Percentiles rank a stretch among this genome's conserved stretches.
Conservation (phyloP, 768 basidiomycete genomes). For the Lactarius tabidus region DNA sequence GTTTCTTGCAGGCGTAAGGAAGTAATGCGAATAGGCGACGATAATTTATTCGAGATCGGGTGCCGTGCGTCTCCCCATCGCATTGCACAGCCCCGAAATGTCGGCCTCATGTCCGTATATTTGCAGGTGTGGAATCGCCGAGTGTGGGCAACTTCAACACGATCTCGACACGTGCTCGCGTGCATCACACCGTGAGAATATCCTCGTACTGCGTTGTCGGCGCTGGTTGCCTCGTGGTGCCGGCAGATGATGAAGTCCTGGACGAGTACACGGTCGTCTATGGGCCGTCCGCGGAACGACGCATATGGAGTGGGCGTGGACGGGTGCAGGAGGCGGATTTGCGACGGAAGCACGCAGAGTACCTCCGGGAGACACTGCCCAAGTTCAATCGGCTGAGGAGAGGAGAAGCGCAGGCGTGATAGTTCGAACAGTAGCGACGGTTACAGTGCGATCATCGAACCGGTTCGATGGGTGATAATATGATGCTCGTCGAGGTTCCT, state of each 20-base stretch:
- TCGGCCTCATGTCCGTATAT: conserved; percentile 7
- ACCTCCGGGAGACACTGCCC: conserved; percentile 85
- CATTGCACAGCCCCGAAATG: background rate
- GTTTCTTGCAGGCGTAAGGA: conserved; percentile 55
- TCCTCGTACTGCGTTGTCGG: conserved; percentile 81
- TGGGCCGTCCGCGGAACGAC: conserved; percentile 67
- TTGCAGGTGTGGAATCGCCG: conserved; percentile 78
- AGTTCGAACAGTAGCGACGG: background rate
- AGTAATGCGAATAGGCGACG: conserved; percentile 89
- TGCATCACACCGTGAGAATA: conserved; percentile 79
- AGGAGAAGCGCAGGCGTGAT: conserved; percentile 22
- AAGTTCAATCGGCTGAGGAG: conserved; percentile 71
- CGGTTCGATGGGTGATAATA: background rate
- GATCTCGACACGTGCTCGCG: conserved; percentile 76
- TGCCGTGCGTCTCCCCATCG: conserved; percentile 58
- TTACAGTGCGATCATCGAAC: background rate
- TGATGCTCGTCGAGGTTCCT: background rate
- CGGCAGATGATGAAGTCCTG: conserved; percentile 71
- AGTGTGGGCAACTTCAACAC: conserved; percentile 84
- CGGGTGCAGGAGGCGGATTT: conserved; percentile 80
- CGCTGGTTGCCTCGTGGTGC: conserved; percentile 73
- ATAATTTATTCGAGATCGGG: conserved; percentile 92
- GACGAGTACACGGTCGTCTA: conserved; percentile 83
- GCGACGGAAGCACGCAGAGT: conserved; percentile 84
- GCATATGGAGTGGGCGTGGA: conserved; percentile 84